phyloP scores from a whole-genome alignment of 768 basidiomycete species.

The Xerocomus spinulosus region DNA sequence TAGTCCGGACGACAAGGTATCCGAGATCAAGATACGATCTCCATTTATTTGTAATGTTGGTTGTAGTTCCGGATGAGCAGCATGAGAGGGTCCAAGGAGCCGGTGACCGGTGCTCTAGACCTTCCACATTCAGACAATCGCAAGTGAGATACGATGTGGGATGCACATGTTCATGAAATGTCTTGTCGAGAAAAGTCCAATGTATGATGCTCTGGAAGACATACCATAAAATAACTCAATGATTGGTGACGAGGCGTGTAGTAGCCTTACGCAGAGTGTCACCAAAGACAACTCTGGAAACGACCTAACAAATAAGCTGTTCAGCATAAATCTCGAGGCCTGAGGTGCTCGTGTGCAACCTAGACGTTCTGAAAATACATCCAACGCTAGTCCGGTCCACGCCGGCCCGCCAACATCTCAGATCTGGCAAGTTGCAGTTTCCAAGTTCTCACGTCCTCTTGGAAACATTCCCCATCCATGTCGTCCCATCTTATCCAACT shows the following conservation, averaged over 20 bases:
- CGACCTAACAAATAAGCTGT: no score
- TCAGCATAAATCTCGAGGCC: no score
- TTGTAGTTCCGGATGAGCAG: background rate
- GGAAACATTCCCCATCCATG: constrained; percentile 21
- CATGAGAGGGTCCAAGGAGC: background rate
- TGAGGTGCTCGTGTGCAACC: no score
- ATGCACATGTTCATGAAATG: no score
- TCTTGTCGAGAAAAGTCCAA: no score
- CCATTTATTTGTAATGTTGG: background rate
- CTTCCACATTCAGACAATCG: background rate
- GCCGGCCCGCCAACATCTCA: constrained; percentile 13
- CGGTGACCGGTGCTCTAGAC: background rate
- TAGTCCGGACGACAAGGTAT: background rate
- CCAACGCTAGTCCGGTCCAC: constrained; percentile 10
- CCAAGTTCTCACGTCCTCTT: constrained; percentile 1
- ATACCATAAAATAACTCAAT: background rate
- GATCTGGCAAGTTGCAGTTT: background rate
- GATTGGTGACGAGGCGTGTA: no score
- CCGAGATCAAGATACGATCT: constrained; percentile 2
- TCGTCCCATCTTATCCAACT: constrained; percentile 49
- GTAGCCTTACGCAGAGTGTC: no score
- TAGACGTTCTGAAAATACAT: no score
- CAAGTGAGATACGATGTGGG: background rate
- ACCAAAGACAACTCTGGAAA: no score
- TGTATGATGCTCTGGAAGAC: background rate